Base-by-base conservation (phyloP, 2,329 filamentous ascomycete species). In the Phialemonium atrogriseum region DNA sequence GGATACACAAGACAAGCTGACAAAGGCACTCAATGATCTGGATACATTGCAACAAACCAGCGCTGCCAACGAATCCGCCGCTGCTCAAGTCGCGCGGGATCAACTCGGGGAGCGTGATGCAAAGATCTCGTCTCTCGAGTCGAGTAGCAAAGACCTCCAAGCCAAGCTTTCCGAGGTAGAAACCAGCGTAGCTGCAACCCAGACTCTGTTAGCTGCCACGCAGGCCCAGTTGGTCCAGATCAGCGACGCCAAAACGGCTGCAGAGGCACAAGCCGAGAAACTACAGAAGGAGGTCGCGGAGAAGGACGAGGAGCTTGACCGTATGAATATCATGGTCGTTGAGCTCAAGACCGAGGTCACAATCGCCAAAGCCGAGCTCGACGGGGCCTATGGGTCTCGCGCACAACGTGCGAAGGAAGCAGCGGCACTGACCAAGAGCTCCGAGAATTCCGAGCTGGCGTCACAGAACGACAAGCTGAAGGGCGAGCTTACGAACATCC, bases 281-380 rank as follows among this genome's bases (percentile, higher is more conserved):
- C 64, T 63, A 27, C 59, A 64, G 40, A 61, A 64, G 38, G 55
- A 64, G 21, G 50, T 61, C 40, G 62, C 62, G 44, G 58, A 59
- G 38, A 68, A 66, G 53, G 66, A 72, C 33, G 58, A 62, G 27
- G 66, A 72, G 38, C 46, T 71, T 21, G 68, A 72, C 30, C 53
- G 56, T 33, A 56, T 70, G 32, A 70, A 68, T 50, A 56, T 63
- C 46, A 62, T 64, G 46, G 50, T 75, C 33, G 66, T 70, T 20
- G 70, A 76, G 54, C 61, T 73, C 48, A 77, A 77, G 62, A 76
- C 71, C 32, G 73, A 77, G 45, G 59, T 74, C 37, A 74, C 72
- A 27, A 66, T 77, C 44, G 68, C 70, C 30, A 68, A 71, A 46
- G 73, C 73, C 12, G 73, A 78, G 51, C 64, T 78, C 18, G 73